Evolutionary conservation across 805 yeast genomes (phyloP).

Genomic region (Starmera quercuum): DNA sequence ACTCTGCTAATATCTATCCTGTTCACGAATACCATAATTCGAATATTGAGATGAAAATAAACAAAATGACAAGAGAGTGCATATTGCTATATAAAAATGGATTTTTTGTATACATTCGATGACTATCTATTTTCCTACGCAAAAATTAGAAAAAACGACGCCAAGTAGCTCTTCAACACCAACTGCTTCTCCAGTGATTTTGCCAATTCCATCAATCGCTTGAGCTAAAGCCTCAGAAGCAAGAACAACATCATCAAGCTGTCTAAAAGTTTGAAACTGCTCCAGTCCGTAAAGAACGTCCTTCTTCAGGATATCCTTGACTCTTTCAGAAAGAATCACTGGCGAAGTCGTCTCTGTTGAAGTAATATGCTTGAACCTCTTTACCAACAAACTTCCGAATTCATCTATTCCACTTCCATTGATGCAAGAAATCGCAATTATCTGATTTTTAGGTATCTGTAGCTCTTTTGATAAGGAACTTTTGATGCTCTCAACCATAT

Average conservation of each 20-base stretch:
- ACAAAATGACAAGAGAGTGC: too few relatives aligned
- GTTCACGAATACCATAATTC: too few relatives aligned
- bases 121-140: constrained; percentile 83
- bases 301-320: constrained; percentile 61
- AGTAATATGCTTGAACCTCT: constrained; percentile 41
- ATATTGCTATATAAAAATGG: too few relatives aligned
- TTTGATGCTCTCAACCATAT: constrained; percentile 14
- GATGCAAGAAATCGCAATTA: constrained; percentile 52
- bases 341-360: constrained; percentile 52
- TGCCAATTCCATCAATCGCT: constrained; percentile 83
- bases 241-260: constrained; percentile 62
- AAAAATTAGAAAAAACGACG: constrained; percentile 84
- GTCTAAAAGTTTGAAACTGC: constrained; percentile 45
- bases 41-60: too few relatives aligned
- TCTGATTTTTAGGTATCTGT: constrained; percentile 11
- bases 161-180: constrained; percentile 89
- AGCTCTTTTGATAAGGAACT: constrained; percentile 16
- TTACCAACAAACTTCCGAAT: constrained; percentile 35
- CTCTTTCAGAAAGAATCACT: constrained; percentile 64
- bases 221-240: constrained; percentile 70
- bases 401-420: constrained; percentile 46
- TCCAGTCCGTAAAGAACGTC: constrained; percentile 73
- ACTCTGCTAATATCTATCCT: too few relatives aligned
- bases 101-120: too few relatives aligned
- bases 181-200: constrained; percentile 81